Base-by-base conservation (phyloP, 179 eudicot genomes). In the Nepenthes alata region DNA sequence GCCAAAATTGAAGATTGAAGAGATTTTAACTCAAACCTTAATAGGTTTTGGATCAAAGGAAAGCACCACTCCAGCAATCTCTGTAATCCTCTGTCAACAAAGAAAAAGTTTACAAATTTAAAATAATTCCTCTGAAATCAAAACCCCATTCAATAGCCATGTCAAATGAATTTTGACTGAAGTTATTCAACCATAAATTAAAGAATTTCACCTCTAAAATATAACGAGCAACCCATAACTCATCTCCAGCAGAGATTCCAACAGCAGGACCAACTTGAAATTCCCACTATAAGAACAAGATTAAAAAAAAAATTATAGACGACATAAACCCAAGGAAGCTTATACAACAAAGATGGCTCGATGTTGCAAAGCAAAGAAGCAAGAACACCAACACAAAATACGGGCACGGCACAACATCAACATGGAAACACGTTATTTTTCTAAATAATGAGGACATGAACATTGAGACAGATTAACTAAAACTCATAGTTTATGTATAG, bases 181-280 rank as follows among this genome's bases (percentile, higher is more conserved):
- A 25, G 25, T 25, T 25, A 25, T 25, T 25, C 25, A 25, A 25
- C 1, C 25, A 25, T 25, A 25, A 25, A 25, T 25, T 25, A 25
- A 25, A 25, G 25, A 25, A 25, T 41, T 2, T 52, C 72, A 85
- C 90, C 87, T 85, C 90, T 3, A 84, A 78, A 74, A 85, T 70
- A 79, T 85, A 82, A 70, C 90, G 80, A 62, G 90, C 83, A 57
- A 80, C 74, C 90, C 90, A 85, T 1, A 85, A 56, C 60, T 85
- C 79, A 78, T 85, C 90, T 34, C 78, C 83, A 37, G 87, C 78
- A 35, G 81, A 78, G 63, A 85, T 85, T 44, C 90, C 90, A 34
- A 78, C 75, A 61, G 78, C 50, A 38, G 87, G 90, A 0, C 90
- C 90, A 45, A 82, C 85, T 80, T 85, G 90, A 65, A 80, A 85